Evolutionary conservation across 2,329 filamentous ascomycete genomes (phyloP).

Genomic region (Leptodontidium sp.): DNA sequence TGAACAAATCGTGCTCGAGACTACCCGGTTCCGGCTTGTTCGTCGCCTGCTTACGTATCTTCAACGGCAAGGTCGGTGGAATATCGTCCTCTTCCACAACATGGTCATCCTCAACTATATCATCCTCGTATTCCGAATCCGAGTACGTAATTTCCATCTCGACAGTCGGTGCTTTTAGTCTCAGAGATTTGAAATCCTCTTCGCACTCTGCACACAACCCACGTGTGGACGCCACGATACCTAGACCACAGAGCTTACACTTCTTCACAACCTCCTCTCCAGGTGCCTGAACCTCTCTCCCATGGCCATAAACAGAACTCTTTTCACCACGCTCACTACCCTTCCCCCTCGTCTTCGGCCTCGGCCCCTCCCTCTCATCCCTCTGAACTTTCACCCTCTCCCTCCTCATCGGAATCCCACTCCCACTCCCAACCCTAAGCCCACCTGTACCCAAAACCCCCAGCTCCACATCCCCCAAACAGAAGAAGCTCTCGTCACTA

Average conservation of each 20-base stretch:
- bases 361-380: not conserved
- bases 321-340: not conserved
- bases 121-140: constrained; percentile 27
- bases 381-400: not conserved
- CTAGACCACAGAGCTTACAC: constrained; percentile 16
- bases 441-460: not conserved
- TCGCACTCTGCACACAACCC: constrained; percentile 8
- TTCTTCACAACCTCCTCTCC: not conserved
- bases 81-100: constrained; percentile 16
- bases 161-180: not conserved
- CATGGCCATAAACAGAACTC: not conserved
- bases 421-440: not conserved
- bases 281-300: not conserved
- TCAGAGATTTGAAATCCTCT: not conserved
- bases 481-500: constrained; percentile 31
- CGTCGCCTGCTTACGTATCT: constrained; percentile 22
- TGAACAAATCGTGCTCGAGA: too few relatives aligned
- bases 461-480: constrained; percentile 25
- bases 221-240: not conserved
- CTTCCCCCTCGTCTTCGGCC: not conserved
- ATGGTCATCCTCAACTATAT: constrained; percentile 14
- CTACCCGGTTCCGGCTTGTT: not conserved
- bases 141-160: not conserved
- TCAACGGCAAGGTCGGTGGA: constrained; percentile 31
- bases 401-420: not conserved